Base-by-base conservation (phyloP, 1,284 basidiomycete genomes). In the Ceratobasidium sp. region DNA sequence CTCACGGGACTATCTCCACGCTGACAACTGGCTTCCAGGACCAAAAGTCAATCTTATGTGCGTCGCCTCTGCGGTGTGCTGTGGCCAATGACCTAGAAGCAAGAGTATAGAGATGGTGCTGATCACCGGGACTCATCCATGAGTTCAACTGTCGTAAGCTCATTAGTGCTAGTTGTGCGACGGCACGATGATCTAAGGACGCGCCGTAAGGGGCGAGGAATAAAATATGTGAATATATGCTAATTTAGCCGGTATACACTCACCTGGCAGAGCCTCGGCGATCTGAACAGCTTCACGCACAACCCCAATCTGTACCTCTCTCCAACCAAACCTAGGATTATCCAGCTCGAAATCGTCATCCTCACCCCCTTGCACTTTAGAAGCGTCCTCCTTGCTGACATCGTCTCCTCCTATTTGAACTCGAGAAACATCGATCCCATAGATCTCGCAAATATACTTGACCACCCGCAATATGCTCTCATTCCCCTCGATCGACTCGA, bases 201-300 rank as follows among this genome's bases (percentile, higher is more conserved):
- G 58, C 18, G 81, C 73, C 10, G 55, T 78, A 13, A 83, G 80
- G 46, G 9, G 18, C 46, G 1, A 49, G 46, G 46, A 49, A 49
- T 49, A 81, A 81, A 33, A 33, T 33, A 33, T 33, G 46, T 80
- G 79, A 64, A 26, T 67, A 51, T 20, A 77, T 9, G 49, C 70
- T 40, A 78, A 28, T 10, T 39, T 20, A 63, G 18, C 18, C 7
- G n/a, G 55, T 4, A 79, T 78, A 9, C 7, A 87, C 89, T 78
- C 81, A 94, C 97, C 96, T 78, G 96, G 95, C n/a, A 99, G 86
- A 20, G 95, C 91, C 85, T 99, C 96, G 3, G 95, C 94, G 12
- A 98, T 92, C 0, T 93, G 91, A 46, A 98, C 93, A 0, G 96
- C 95, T 83, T 99, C 97, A 66, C 96, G 91, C 51, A 99, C 89